Evolutionary conservation across 306 rosid species (phyloP).

Genomic region (Hippophae tibetana): DNA sequence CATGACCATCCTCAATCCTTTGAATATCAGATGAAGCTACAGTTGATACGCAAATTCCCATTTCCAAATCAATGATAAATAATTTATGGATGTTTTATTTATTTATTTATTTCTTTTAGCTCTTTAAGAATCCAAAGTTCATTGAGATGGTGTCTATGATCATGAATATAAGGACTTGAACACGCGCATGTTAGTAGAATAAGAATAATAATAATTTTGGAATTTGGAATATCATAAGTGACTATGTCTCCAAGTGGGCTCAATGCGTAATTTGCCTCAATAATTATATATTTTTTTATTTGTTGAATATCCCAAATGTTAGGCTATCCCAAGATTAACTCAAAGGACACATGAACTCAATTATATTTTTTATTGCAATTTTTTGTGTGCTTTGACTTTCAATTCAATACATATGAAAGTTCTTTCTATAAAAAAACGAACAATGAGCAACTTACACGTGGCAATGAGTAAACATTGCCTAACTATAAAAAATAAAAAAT

Average conservation of each 20-base stretch:
- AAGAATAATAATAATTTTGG: not conserved
- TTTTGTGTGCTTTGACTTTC: too few relatives aligned
- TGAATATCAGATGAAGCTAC: constrained; percentile 40
- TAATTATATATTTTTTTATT: constrained; percentile 17
- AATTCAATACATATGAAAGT: too few relatives aligned
- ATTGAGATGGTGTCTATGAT: not conserved
- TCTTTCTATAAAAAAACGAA: too few relatives aligned
- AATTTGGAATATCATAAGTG: constrained; percentile 6
- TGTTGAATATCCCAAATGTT: constrained; percentile 13
- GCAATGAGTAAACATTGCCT: too few relatives aligned
- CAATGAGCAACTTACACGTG: too few relatives aligned
- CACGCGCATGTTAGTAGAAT: constrained; percentile 8
- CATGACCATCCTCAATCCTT: constrained; percentile 30
- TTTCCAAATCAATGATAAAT: constrained; percentile 9
- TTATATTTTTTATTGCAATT: too few relatives aligned
- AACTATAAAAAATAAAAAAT: too few relatives aligned
- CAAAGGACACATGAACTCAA: not conserved
- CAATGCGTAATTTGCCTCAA: constrained; percentile 16
- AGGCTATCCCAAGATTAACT: constrained; percentile 22
- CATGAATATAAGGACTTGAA: constrained; percentile 14
- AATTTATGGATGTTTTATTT: not conserved
- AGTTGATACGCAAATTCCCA: constrained; percentile 66
- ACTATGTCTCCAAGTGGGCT: constrained; percentile 8
- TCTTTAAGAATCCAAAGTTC: not conserved
- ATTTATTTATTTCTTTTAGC: not conserved